Conservation (phyloP, 805 yeast genomes). For the Barnettozyma populi region DNA sequence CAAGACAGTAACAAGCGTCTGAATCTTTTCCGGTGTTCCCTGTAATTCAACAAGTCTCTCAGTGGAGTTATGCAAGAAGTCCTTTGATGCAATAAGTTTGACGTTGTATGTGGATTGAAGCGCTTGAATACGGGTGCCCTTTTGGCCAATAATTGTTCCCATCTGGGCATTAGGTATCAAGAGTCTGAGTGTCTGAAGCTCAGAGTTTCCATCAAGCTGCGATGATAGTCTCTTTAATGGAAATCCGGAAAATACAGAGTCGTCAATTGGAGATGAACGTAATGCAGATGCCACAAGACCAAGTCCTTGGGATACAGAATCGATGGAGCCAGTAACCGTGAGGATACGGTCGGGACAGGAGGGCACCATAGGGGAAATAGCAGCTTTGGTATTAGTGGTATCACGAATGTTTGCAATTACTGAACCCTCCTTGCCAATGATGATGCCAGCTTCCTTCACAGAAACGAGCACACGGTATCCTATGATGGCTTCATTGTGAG, state of each 20-base stretch:
- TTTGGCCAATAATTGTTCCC: conserved; percentile 85
- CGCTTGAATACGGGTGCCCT: conserved; percentile 73
- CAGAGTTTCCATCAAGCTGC: conserved; percentile 38
- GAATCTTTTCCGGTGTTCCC: conserved; percentile 63
- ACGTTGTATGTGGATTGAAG: conserved; percentile 65
- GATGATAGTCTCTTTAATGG: conserved; percentile 57
- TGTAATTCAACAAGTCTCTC: conserved; percentile 86
- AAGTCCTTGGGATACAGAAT: conserved; percentile 63
- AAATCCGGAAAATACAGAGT: conserved; percentile 41
- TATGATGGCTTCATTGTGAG: conserved; percentile 22
- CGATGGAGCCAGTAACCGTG: conserved; percentile 70
- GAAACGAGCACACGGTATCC: conserved; percentile 55
- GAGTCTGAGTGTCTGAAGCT: conserved; percentile 56
- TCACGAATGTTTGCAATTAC: conserved; percentile 73
- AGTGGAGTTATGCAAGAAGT: conserved; percentile 71
- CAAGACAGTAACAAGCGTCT: conserved; percentile 50
- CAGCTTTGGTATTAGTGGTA: conserved; percentile 75
- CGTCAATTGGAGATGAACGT: conserved; percentile 37
- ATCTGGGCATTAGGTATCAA: conserved; percentile 79
- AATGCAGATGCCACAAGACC: conserved; percentile 65
- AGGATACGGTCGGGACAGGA: conserved; percentile 82
- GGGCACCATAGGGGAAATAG: conserved; percentile 72
- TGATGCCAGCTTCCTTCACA: conserved; percentile 83
- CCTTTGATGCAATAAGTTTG: conserved; percentile 83
- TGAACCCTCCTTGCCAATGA: conserved; percentile 80